Percentiles rank a stretch among this genome's conserved stretches.
Evolutionary conservation across 176 grass and related monocot species (phyloP).

Genomic region (Aegilops bicornis): DNA sequence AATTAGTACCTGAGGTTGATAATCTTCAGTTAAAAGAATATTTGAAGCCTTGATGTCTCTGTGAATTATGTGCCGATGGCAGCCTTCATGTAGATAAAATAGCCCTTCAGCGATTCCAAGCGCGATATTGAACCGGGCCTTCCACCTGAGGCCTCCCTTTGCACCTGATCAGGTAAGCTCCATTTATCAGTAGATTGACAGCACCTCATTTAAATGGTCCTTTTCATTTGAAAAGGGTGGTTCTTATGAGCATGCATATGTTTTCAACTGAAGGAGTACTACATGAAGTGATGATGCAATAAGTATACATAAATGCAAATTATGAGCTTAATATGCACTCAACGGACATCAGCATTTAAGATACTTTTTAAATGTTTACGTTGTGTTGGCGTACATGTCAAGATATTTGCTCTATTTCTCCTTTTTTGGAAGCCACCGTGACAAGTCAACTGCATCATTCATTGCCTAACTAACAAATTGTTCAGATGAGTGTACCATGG

Average conservation of each 20-base stretch:
- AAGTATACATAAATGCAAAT: slow-evolving; percentile 18
- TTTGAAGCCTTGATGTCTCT: slow-evolving; percentile 99
- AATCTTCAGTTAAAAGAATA: slow-evolving; percentile 95
- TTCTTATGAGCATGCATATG: not conserved
- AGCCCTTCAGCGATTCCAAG: slow-evolving; percentile 90
- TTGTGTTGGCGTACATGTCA: not conserved
- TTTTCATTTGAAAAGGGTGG: slow-evolving; percentile 1
- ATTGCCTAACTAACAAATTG: slow-evolving; percentile 27
- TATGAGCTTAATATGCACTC: not conserved
- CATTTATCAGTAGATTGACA: slow-evolving; percentile 31
- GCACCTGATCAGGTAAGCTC: slow-evolving; percentile 68
- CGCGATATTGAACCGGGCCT: slow-evolving; percentile 76
- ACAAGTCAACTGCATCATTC: slow-evolving; percentile 8
- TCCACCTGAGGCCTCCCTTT: slow-evolving; percentile 70
- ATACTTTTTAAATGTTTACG: not conserved
- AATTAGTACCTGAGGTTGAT: slow-evolving; percentile 78
- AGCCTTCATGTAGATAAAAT: slow-evolving; percentile 88
- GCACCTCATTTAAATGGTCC: not conserved
- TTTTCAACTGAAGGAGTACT: slow-evolving; percentile 3
- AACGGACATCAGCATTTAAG: slow-evolving; percentile 5
- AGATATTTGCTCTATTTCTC: slow-evolving; percentile 1
- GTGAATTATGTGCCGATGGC: slow-evolving; percentile 96
- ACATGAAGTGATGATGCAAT: not conserved
- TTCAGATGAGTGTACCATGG: slow-evolving; percentile 65
- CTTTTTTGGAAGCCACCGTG: not conserved